Evolutionary conservation across 495 filamentous ascomycete genomes (phyloP), one percentile per base, ranked within the genome.

Genomic region (Penicillium manginii): DNA sequence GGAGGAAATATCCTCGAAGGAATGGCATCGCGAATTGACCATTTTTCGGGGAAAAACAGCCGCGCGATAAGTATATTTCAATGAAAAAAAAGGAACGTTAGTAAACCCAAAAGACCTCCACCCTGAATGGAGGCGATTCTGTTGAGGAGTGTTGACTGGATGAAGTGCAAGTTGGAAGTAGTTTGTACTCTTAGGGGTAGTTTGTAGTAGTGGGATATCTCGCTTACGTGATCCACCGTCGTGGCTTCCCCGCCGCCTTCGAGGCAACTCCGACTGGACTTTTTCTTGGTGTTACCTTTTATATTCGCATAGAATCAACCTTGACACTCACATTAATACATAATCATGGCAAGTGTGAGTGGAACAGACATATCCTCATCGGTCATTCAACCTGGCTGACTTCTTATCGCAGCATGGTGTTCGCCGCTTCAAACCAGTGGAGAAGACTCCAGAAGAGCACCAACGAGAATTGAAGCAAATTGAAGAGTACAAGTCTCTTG

Each of bases 381-480:
- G 1, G 21, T 32, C 42, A 35, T 29, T 29, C n/a, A 22, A 47
- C 54, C 53, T 66, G 35, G 57, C 49, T 19, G 31, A 39, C 47
- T 4, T 37, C 35, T 52, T 33, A 4, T 37, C 58, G 49, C 76
- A 96, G 90, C 93, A 96, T 81, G 91, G 91, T 70, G 80, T 90
- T 61, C 80, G 86, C 54, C 86, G 90, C 60, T 82, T 83, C 65
- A 83, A 87, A 50, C 71, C 74, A 14, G 75, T 77, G 55, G 63
- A 84, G 84, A 68, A 65, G 52, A 68, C 90, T 54, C 87, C 86
- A 52, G 85, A 90, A 63, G 82, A 87, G 63, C 80, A 82, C 9
- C 72, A 81, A 48, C 83, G 86, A 64, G 91, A 96, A 72, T 81
- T 86, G 54, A 80, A 86, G 53, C 87, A 88, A 73, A 97, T 98